Base-by-base conservation (phyloP, 371 early-diverging fungal genomes). In the Nosema muscidifuracis region DNA sequence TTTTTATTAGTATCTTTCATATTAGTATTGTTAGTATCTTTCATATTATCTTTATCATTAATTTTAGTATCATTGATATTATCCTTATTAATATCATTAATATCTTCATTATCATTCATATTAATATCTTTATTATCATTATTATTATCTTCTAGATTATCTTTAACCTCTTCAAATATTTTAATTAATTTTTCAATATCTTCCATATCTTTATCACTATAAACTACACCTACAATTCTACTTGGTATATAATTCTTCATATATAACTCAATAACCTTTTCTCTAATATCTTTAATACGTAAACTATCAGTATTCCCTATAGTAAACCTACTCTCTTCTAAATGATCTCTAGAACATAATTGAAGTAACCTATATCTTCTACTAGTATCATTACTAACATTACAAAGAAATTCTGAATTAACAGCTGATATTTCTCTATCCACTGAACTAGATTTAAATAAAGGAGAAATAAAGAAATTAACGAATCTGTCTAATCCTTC, bases 401-500 rank as follows among this genome's bases (percentile, higher is more conserved):
- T 56, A 31, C 58, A 68, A 22, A 69, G 30, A 63, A 77, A 79
- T 69, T 83, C 84, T 81, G 73, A 71, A 58, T 81, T 56, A 18
- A 83, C 82, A 16, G 84, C 84, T 13, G 68, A 61, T 42, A 80
- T 40, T 51, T 83, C 84, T 58, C 80, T 76, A 1, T 67, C 51
- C 0, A 83, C 74, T 12, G 75, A 47, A 57, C 77, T 56, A 66
- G 77, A 47, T 12, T 57, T 55, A 33, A 83, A 71, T 15, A 83
- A 42, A 2, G 84, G 82, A 53, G 31, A 44, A 26, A 42, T 80
- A 62, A 83, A 83, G 71, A 83, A 83, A 13, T 72, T 53, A 28
- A 75, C 53, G 65, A 83, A 77, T 61, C 92, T 86, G 83, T 95
- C 92, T 51, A 95, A 82, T 30, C 93, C 92, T 36, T 91, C 91